phyloP scores from a whole-genome alignment of 805 yeast species.

The Starmerella gropengiesseri region DNA sequence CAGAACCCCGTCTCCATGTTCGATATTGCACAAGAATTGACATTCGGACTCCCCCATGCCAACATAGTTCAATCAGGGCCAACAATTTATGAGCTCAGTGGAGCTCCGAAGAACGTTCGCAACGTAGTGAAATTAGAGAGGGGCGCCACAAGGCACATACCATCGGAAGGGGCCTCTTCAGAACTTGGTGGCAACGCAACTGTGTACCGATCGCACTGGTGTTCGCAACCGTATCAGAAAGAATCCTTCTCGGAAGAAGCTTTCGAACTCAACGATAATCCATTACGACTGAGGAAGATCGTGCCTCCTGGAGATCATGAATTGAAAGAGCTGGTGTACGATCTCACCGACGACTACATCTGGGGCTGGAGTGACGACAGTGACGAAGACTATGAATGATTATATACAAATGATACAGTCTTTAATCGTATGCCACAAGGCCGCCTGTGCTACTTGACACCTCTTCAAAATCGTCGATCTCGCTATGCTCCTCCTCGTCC shows the following conservation, averaged over 20 bases:
- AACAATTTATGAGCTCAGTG: neutral
- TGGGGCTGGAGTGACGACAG: constrained; percentile 21
- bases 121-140: constrained; percentile 1
- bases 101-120: neutral
- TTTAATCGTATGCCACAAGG: neutral
- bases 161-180: neutral
- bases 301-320: constrained; percentile 19
- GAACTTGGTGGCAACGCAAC: too few relatives aligned
- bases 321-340: constrained; percentile 19
- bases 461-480: too few relatives aligned
- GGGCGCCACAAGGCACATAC: neutral
- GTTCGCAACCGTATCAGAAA: constrained; percentile 3
- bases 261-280: constrained; percentile 16
- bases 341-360: constrained; percentile 22
- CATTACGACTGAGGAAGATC: constrained; percentile 18
- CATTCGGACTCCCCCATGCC: constrained; percentile 34
- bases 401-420: constrained; percentile 39
- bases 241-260: neutral
- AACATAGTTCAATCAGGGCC: constrained; percentile 36
- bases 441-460: neutral
- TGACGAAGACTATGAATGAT: constrained; percentile 4
- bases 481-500: too few relatives aligned
- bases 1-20: constrained; percentile 33
- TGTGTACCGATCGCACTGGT: constrained; percentile 11
- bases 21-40: constrained; percentile 35